Evolutionary conservation across 2,329 filamentous ascomycete genomes (phyloP).

Genomic region (Ascocoryne sarcoides): DNA sequence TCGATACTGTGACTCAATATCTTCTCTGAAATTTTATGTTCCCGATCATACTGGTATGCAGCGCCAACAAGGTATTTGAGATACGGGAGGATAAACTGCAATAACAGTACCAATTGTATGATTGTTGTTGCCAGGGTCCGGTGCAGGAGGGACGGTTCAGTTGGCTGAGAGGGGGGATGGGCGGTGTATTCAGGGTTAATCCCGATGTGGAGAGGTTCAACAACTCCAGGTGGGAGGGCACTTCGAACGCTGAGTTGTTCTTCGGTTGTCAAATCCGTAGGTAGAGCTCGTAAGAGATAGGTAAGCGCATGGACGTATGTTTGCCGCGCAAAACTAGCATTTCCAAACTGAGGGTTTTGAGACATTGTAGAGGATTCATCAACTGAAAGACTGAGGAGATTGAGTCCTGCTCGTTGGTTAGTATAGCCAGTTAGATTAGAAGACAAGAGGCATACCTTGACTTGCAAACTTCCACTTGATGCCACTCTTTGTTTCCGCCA

Average conservation of each 20-base stretch:
- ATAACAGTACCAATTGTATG: conserved; percentile 48
- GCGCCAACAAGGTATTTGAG: conserved; percentile 43
- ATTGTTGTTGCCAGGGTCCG: conserved; percentile 47
- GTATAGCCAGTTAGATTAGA: background rate
- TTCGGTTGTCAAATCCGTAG: conserved; percentile 44
- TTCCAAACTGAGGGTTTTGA: conserved; percentile 26
- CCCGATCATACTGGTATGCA: conserved; percentile 54
- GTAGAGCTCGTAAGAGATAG: conserved; percentile 56
- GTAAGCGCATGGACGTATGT: conserved; percentile 56
- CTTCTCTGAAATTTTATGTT: conserved; percentile 55
- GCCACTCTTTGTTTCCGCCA: conserved; percentile 27
- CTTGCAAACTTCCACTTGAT: conserved; percentile 44
- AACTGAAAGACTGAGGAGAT: conserved; percentile 36
- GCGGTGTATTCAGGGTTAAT: background rate
- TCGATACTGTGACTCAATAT: conserved; percentile 43
- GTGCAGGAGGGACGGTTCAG: conserved; percentile 45
- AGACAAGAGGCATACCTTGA: conserved; percentile 32
- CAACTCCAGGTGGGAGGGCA: conserved; percentile 36
- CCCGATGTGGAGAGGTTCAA: conserved; percentile 16
- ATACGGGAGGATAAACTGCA: conserved; percentile 55
- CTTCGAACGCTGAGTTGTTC: conserved; percentile 44
- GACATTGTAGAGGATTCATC: conserved; percentile 34
- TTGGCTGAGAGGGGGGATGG: background rate
- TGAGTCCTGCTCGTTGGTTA: conserved; percentile 32
- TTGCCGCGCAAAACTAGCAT: conserved; percentile 44